Evolutionary conservation across 768 basidiomycete genomes (phyloP).

Genomic region (Chiua virens): DNA sequence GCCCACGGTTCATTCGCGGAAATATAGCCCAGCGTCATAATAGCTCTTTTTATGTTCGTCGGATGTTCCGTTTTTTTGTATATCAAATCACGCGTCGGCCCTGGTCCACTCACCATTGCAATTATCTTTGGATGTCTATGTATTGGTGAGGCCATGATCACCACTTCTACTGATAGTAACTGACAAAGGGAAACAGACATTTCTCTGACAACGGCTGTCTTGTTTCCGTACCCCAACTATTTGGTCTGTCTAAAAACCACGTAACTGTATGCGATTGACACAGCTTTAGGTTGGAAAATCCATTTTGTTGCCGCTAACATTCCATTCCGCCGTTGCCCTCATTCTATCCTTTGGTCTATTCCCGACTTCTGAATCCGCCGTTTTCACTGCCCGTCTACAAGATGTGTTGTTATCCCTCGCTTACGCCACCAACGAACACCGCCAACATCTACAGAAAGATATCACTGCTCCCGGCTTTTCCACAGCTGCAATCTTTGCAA

Average conservation of each 20-base stretch:
- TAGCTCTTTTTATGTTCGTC: slow-evolving; percentile 62
- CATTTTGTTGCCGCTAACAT: slow-evolving; percentile 55
- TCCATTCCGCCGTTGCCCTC: slow-evolving; percentile 61
- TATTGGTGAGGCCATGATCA: slow-evolving; percentile 41
- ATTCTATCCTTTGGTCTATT: slow-evolving; percentile 54
- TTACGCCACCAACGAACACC: slow-evolving; percentile 46
- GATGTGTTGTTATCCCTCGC: slow-evolving; percentile 49
- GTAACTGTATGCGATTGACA: background rate
- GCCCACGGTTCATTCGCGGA: background rate
- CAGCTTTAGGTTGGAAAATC: slow-evolving; percentile 44
- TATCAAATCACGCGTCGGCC: slow-evolving; percentile 57
- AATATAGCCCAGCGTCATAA: slow-evolving; percentile 54
- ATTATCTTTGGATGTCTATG: slow-evolving; percentile 59
- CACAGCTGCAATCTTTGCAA: slow-evolving; percentile 31
- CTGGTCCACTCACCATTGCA: slow-evolving; percentile 61
- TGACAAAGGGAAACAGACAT: slow-evolving; percentile 45
- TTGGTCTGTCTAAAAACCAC: slow-evolving; percentile 26
- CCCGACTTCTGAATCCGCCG: slow-evolving; percentile 59
- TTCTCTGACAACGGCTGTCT: slow-evolving; percentile 50
- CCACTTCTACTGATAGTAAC: background rate
- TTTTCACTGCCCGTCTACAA: slow-evolving; percentile 52
- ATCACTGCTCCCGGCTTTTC: slow-evolving; percentile 37
- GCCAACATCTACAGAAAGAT: slow-evolving; percentile 42
- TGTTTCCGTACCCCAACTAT: slow-evolving; percentile 71
- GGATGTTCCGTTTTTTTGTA: slow-evolving; percentile 59